Percentiles rank a stretch among this genome's conserved stretches.
Conservation (phyloP, 768 basidiomycete genomes). For the Kwoniella heveanensis region DNA sequence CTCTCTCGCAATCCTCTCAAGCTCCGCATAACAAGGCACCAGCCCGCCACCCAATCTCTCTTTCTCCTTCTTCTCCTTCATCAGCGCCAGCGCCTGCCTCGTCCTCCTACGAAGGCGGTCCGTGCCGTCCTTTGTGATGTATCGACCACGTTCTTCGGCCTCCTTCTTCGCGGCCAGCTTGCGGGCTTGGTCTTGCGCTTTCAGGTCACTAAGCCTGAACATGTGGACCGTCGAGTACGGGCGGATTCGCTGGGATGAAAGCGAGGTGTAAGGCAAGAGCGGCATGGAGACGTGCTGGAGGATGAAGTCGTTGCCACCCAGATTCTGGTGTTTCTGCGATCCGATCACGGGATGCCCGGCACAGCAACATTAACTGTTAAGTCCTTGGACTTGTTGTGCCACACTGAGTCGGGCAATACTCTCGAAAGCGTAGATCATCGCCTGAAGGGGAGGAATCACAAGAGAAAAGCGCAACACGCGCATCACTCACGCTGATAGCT, state of each 20-base stretch:
- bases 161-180: constrained; percentile 4
- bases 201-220: constrained; percentile 1
- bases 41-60: background rate
- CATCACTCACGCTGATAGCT: constrained; percentile 6
- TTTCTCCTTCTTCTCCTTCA: background rate
- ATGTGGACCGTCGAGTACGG: background rate
- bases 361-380: no score
- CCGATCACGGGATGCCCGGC: no score
- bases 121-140: constrained; percentile 5
- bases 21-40: constrained; percentile 6
- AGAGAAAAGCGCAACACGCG: no score
- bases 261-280: background rate
- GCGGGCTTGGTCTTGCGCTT: background rate
- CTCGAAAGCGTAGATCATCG: no score
- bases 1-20: background rate
- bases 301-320: constrained; percentile 1
- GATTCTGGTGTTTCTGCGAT: background rate
- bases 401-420: no score
- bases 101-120: constrained; percentile 3
- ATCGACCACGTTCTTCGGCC: constrained; percentile 10
- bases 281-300: constrained; percentile 2
- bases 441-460: no score
- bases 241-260: background rate
- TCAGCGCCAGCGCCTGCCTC: background rate
- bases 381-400: no score